Evolutionary conservation across 1,284 basidiomycete genomes (phyloP), one percentile per base, ranked within the genome.

Genomic region (Ceratobasidium sp.): DNA sequence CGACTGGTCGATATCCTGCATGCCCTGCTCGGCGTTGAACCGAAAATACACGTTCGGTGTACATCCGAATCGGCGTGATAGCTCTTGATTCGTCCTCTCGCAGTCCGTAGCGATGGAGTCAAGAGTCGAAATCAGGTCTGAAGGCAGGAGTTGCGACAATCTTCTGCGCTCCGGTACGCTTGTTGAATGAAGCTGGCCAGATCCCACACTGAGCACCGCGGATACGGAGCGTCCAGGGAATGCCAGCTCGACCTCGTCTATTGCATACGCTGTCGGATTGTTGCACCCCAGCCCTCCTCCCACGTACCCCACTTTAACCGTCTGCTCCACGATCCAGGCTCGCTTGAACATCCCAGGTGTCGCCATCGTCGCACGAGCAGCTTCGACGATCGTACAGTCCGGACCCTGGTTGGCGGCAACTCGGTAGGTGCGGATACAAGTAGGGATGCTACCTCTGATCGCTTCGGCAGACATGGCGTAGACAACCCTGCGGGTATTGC

Each of bases 381-480:
- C 73, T 52, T 74, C 69, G 69, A 69, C 72, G 2, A 74, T 74
- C 35, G 43, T 63, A 26, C 73, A 74, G 7, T 55, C 54, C 32
- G 63, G 49, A 18, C 23, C 38, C 26, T 23, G 44, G 38, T 69
- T 69, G 23, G 46, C 21, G 47, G 26, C 55, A 23, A 18, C 66
- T 9, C 44, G 23, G 43, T 57, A 69, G 0, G 66, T 69, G 16
- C 66, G 50, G 21, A 69, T 46, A 11, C 47, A 54, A 18, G 14
- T 38, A 14, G 66, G 41, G 23, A 69, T 69, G 16, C 38, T 55
- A 4, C 52, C 66, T 9, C 21, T 64, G 44, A 64, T 64, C 14
- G 30, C 55, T 4, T 43, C 52, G 21, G 50, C 50, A 6, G 35
- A 14, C 38, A 55, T 57, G 4, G 64, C 52, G 44, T 50, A 67